Conservation (phyloP, 129 eudicot species). For the Flaveria linearis region DNA sequence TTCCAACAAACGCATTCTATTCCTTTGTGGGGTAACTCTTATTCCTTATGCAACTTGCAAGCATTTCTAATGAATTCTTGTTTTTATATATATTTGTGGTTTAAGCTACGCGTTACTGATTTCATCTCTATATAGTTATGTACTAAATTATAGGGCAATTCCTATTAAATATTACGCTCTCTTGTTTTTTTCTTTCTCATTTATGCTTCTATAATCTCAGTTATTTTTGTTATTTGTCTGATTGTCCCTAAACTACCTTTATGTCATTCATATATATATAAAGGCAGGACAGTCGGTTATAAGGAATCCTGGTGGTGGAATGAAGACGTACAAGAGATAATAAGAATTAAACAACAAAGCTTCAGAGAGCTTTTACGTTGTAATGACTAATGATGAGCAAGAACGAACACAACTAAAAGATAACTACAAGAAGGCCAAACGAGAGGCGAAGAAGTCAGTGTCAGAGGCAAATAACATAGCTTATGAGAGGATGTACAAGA, state of each 20-base stretch:
- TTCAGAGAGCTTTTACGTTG: no score
- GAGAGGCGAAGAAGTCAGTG: no score
- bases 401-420: no score
- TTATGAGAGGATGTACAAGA: no score
- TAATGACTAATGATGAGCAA: no score
- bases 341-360: no score
- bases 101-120: neutral
- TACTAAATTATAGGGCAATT: neutral
- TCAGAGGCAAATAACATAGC: no score
- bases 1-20: conserved; percentile 60
- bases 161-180: neutral
- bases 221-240: neutral
- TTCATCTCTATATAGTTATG: neutral
- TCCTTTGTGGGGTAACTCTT: conserved; percentile 88
- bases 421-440: no score
- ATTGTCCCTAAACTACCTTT: no score
- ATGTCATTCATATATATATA: neutral
- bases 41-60: neutral
- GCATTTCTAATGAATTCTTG: neutral
- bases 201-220: neutral
- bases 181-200: neutral
- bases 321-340: no score
- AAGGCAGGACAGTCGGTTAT: no score
- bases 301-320: no score
- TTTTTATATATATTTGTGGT: neutral